phyloP scores from a whole-genome alignment of 805 yeast genomes.

The Pichia californica region DNA sequence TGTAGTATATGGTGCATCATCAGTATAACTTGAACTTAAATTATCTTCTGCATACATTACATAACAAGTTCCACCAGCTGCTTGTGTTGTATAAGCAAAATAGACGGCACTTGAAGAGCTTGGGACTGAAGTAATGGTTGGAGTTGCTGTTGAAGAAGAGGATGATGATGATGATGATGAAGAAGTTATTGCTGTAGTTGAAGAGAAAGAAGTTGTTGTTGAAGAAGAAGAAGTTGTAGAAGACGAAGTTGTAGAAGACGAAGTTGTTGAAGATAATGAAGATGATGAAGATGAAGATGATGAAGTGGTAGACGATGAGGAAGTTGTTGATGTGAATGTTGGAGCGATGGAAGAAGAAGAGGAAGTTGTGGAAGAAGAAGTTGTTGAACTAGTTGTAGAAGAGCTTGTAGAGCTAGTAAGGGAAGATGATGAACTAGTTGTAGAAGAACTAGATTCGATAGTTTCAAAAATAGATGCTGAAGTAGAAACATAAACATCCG shows the following conservation, averaged over 20 bases:
- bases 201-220: constrained; percentile 24
- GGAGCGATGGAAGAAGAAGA: not conserved
- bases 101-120: constrained; percentile 8
- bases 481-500: constrained; percentile 2
- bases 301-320: not conserved
- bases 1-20: constrained; percentile 28
- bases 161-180: constrained; percentile 22
- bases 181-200: constrained; percentile 33
- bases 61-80: constrained; percentile 28
- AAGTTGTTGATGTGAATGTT: not conserved
- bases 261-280: constrained; percentile 11
- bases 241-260: constrained; percentile 12
- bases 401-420: not conserved
- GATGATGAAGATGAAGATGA: constrained; percentile 10
- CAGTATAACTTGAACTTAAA: constrained; percentile 19
- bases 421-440: constrained; percentile 18
- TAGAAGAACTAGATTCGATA: constrained; percentile 3
- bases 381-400: not conserved
- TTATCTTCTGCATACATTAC: constrained; percentile 32
- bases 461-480: constrained; percentile 3
- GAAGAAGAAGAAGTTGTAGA: constrained; percentile 6
- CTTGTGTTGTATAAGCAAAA: constrained; percentile 29
- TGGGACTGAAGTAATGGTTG: no score
- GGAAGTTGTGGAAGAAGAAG: constrained; percentile 12
- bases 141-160: constrained; percentile 26